Conservation (phyloP, 192 early-diverging fungal genomes). For the Linnemannia elongata region DNA sequence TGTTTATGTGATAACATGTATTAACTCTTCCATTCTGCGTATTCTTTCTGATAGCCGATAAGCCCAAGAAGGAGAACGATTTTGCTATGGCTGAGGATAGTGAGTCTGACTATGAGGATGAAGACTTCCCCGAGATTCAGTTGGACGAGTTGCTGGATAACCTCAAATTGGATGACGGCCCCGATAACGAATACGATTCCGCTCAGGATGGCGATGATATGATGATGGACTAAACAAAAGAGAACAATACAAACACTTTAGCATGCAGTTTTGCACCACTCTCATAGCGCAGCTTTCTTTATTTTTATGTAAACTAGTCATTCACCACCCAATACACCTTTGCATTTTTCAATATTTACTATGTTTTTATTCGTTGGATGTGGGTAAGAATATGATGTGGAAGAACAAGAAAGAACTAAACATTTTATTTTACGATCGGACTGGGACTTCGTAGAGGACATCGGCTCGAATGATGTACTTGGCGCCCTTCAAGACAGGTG, state of each 20-base stretch:
- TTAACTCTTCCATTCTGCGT: neutral
- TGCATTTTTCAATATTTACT: conserved; percentile 8
- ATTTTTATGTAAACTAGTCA: conserved; percentile 15
- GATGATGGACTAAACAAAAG: conserved; percentile 47
- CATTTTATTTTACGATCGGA: conserved; percentile 14
- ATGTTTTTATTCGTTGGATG: neutral
- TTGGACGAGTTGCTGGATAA: conserved; percentile 96
- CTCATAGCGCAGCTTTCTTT: neutral
- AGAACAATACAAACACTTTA: neutral
- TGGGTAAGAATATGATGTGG: conserved; percentile 2
- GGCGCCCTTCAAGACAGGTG: conserved; percentile 56
- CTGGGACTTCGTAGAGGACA: conserved; percentile 59
- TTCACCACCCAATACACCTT: neutral
- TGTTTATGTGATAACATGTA: conserved; percentile 12
- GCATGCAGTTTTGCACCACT: neutral
- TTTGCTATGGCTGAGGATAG: conserved; percentile 59
- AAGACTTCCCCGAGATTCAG: conserved; percentile 94
- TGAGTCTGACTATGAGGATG: conserved; percentile 81
- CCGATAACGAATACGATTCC: conserved; percentile 30
- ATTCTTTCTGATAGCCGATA: conserved; percentile 32
- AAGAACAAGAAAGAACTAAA: neutral
- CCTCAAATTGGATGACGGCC: conserved; percentile 79
- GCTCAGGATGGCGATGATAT: conserved; percentile 47
- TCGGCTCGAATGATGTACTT: conserved; percentile 66
- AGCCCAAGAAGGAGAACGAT: conserved; percentile 49